Conservation (phyloP, 2,329 filamentous ascomycete genomes). For the Exophiala viscosa region DNA sequence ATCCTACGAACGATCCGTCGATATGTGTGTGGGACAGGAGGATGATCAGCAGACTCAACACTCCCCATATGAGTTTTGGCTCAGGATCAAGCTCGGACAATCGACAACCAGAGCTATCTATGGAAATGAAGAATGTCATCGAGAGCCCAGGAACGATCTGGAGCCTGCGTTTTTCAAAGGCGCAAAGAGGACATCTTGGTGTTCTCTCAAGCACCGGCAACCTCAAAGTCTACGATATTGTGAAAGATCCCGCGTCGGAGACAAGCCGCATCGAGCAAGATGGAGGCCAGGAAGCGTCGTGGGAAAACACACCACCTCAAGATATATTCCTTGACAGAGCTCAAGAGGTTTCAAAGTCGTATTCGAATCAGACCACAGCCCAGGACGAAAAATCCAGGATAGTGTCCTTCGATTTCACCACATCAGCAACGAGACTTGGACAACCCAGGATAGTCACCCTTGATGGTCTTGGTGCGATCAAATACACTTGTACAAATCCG, state of each 20-base stretch:
- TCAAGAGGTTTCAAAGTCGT: conserved; percentile 45
- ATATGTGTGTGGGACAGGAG: conserved; percentile 63
- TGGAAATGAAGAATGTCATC: conserved; percentile 57
- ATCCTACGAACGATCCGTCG: conserved; percentile 52
- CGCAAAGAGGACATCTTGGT: conserved; percentile 55
- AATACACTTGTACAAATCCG: conserved; percentile 39
- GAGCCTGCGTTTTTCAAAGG: conserved; percentile 60
- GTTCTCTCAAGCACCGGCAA: conserved; percentile 58
- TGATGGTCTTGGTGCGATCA: conserved; percentile 49
- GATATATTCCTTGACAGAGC: conserved; percentile 45
- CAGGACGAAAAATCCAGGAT: conserved; percentile 48
- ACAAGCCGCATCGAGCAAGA: conserved; percentile 39
- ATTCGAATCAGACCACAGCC: conserved; percentile 42
- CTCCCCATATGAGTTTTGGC: conserved; percentile 33
- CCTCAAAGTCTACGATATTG: conserved; percentile 54
- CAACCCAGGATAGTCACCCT: conserved; percentile 53
- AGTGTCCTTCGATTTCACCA: conserved; percentile 61
- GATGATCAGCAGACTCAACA: conserved; percentile 38
- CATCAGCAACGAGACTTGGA: conserved; percentile 40
- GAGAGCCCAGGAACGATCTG: conserved; percentile 54
- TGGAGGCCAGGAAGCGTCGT: conserved; percentile 23
- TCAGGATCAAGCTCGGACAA: conserved; percentile 32
- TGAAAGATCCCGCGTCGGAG: conserved; percentile 47
- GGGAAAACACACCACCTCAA: conserved; percentile 40
- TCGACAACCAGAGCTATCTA: conserved; percentile 44